These are phyloP conservation scores for Tilletiopsis washingtonensis DNA, from an alignment of 1,284 basidiomycete genomes.

Conservation along the genomic window DNA sequence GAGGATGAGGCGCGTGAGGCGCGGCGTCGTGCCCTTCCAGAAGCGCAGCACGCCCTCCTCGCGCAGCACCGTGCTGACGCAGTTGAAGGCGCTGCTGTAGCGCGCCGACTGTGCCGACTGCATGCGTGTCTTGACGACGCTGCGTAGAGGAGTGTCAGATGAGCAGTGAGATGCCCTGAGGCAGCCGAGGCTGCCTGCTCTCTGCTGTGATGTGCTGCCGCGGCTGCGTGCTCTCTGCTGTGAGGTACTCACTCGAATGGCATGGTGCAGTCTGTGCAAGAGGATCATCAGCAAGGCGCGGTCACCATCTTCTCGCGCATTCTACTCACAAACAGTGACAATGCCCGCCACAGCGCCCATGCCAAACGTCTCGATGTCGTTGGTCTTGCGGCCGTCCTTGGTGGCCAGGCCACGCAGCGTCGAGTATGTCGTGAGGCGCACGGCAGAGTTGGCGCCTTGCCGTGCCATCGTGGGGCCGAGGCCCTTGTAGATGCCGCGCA, in stretches of 20 bases:
- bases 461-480: slow-evolving; percentile 86
- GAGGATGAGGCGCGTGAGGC: slow-evolving; percentile 64
- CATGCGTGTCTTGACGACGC: slow-evolving; percentile 94
- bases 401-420: slow-evolving; percentile 59
- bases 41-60: slow-evolving; percentile 79
- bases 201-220: neutral
- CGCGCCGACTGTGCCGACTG: slow-evolving; percentile 71
- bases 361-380: slow-evolving; percentile 70
- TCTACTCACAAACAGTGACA: slow-evolving; percentile 74
- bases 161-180: no score
- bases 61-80: slow-evolving; percentile 51
- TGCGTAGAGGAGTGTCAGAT: neutral
- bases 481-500: slow-evolving; percentile 71
- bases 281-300: no score
- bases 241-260: slow-evolving; percentile 51
- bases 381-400: slow-evolving; percentile 51
- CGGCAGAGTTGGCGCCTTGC: slow-evolving; percentile 91
- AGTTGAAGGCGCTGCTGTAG: slow-evolving; percentile 86
- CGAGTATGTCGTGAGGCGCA: slow-evolving; percentile 85
- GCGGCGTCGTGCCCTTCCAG: slow-evolving; percentile 89
- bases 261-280: slow-evolving; percentile 10
- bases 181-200: no score
- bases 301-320: neutral
- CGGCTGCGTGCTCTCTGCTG: neutral
- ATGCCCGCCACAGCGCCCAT: slow-evolving; percentile 85